phyloP scores from a whole-genome alignment of 2,329 filamentous ascomycete genomes.

The Penicillium sp. region DNA sequence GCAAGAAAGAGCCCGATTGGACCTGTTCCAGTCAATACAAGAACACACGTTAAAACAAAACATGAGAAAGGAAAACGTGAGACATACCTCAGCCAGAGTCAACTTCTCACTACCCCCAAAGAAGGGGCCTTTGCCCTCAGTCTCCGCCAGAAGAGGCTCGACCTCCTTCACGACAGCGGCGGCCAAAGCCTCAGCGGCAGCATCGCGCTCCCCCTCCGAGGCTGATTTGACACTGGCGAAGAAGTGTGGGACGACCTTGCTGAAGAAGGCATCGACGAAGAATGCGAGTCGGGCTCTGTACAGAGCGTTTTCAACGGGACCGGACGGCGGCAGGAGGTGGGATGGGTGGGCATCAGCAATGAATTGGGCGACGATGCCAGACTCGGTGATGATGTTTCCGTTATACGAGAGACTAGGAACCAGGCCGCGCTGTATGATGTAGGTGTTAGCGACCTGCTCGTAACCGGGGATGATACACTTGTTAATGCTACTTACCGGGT shows the following conservation, averaged over 20 bases:
- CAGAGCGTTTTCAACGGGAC: slow-evolving; percentile 56
- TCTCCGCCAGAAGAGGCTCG: slow-evolving; percentile 64
- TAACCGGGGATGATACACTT: background rate
- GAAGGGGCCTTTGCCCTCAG: slow-evolving; percentile 52
- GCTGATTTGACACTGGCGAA: slow-evolving; percentile 51
- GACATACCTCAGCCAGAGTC: slow-evolving; percentile 71
- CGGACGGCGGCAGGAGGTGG: slow-evolving; percentile 59
- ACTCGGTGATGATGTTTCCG: slow-evolving; percentile 71
- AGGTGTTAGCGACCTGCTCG: background rate
- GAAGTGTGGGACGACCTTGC: slow-evolving; percentile 56
- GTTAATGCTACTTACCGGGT: slow-evolving; percentile 53
- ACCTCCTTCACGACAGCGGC: slow-evolving; percentile 65
- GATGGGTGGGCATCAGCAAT: slow-evolving; percentile 68
- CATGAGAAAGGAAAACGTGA: background rate
- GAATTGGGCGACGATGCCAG: slow-evolving; percentile 67
- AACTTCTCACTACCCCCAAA: slow-evolving; percentile 64
- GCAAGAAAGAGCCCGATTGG: slow-evolving; percentile 64
- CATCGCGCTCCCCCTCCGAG: slow-evolving; percentile 51
- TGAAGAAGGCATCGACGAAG: slow-evolving; percentile 69
- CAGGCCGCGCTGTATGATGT: slow-evolving; percentile 58
- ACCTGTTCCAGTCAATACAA: slow-evolving; percentile 45
- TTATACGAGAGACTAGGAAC: slow-evolving; percentile 69
- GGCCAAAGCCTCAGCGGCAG: slow-evolving; percentile 52
- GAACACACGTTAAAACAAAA: background rate
- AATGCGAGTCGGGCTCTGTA: slow-evolving; percentile 66